Base-by-base conservation (phyloP, 129 eudicot genomes). In the Scalesia atractyloides region DNA sequence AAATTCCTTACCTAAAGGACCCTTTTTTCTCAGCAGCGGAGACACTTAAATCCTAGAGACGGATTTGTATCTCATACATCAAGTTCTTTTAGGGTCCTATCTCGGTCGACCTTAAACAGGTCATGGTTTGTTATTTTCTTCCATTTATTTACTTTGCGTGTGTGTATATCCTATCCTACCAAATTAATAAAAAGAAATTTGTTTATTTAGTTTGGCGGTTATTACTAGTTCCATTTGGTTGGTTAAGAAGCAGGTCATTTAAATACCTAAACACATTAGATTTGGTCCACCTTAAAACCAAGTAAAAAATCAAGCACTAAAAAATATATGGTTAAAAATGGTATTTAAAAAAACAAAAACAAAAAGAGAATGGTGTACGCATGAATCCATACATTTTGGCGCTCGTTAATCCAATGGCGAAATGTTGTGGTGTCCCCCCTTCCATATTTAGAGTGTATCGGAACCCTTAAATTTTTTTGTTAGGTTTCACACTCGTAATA, bases 171-270 rank as follows among this genome's bases (percentile, higher is more conserved):
- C 9, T 7, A 41, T 24, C 26, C 26, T 24, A 24, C 17, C 10
- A 66, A 41, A 66, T 12, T 14, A 48, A 22, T 11, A 20, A 66
- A 20, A 44, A 0, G 5, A 13, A 24, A 47, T 26, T 67, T 47
- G 43, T 68, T 48, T 68, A 68, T 47, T 8, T 12, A 68, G 26
- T 48, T 68, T 5, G 73, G 73, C 24, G 18, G 46, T 68, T 49
- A 68, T 68, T 30, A 24, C 46, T 8, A 12, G 24, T 48, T 14
- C 46, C 15, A 50, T 24, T 41, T 48, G 24, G 46, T 30, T 57
- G 12, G 67, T 30, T 61, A 61, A 61, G 47, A 20, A 57, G 67
- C 22, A 68, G 73, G 43, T 49, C 24, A 48, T 53, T 60, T 30
- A 68, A 14, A 68, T 49, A 68, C 36, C 73, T 49, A 49, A 68